Conservation (phyloP, 192 early-diverging fungal species). For the Backusella sp. region DNA sequence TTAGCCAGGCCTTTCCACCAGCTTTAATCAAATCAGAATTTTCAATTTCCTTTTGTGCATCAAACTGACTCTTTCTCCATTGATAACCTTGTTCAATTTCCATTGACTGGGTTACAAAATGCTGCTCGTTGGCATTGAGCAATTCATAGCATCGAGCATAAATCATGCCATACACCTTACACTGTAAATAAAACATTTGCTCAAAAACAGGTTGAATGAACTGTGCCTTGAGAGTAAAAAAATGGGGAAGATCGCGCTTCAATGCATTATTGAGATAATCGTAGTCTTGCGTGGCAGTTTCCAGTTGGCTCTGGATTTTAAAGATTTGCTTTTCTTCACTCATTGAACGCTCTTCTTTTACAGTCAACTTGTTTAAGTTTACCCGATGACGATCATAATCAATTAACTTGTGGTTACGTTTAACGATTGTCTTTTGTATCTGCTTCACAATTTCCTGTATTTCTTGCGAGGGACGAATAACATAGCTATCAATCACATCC, state of each 20-base stretch:
- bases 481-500: conserved; percentile 69
- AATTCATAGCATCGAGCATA: conserved; percentile 57
- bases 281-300: conserved; percentile 82
- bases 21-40: conserved; percentile 32
- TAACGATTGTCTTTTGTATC: conserved; percentile 82
- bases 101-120: conserved; percentile 52
- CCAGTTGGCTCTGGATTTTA: conserved; percentile 60
- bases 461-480: conserved; percentile 81
- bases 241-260: conserved; percentile 75
- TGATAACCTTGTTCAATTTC: conserved; percentile 43
- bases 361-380: conserved; percentile 71
- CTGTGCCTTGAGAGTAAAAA: conserved; percentile 68
- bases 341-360: conserved; percentile 58
- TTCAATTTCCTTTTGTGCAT: conserved; percentile 23
- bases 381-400: conserved; percentile 88
- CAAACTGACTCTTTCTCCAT: conserved; percentile 33
- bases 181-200: conserved; percentile 82
- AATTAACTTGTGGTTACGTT: conserved; percentile 88
- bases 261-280: conserved; percentile 80
- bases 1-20: conserved; percentile 32
- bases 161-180: conserved; percentile 72
- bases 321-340: conserved; percentile 66
- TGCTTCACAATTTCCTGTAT: conserved; percentile 71
- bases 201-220: conserved; percentile 90
- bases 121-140: conserved; percentile 41